Evolutionary conservation across 805 yeast genomes (phyloP), one percentile per base, ranked within the genome.

Genomic region (Lachancea dasiensis): DNA sequence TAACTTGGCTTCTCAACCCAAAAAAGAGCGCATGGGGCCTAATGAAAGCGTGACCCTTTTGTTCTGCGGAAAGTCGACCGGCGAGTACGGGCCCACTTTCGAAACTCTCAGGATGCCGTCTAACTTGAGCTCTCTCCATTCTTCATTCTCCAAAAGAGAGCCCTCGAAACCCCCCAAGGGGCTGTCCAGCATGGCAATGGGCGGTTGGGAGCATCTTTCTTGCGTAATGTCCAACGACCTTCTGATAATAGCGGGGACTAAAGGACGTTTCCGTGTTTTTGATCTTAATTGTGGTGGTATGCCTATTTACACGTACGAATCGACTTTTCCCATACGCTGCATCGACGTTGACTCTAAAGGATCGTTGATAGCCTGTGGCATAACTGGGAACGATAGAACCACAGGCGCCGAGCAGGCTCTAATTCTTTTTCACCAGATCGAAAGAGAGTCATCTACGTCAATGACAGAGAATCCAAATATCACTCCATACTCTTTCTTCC

Each of bases 251-350:
- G 73, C 89, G 0, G 92, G 71, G 5, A 76, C 87, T 0, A 67
- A 75, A 40, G 95, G 95, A 0, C 70, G 78, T 21, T 63, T 87
- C 42, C 64, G 86, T 39, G 77, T 86, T 1, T 71, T 75, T 39
- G 84, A 82, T 50, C 52, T 84, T 11, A 65, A 64, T 8, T 58
- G 67, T 24, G 46, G 54, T 9, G 95, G 95, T 3, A 66, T 67
- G 42, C 76, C 81, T 0, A 65, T 87, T 1, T 85, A 81, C 58
- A 73, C 84, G 0, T 77, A 83, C 52, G 65, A 73, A 26, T 79
- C 86, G 8, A 73, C 72, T 38, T 83, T 84, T 53, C 89, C 90
- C 1, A 81, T 89, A 25, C 60, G 95, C 36, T 86, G 95, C 52
- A 68, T 86, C 32, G 81, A 86, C 24, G 67, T 87, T 1, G 73